Evolutionary conservation across 1,139 yeast species (phyloP).

Genomic region (Candida mesenterica): DNA sequence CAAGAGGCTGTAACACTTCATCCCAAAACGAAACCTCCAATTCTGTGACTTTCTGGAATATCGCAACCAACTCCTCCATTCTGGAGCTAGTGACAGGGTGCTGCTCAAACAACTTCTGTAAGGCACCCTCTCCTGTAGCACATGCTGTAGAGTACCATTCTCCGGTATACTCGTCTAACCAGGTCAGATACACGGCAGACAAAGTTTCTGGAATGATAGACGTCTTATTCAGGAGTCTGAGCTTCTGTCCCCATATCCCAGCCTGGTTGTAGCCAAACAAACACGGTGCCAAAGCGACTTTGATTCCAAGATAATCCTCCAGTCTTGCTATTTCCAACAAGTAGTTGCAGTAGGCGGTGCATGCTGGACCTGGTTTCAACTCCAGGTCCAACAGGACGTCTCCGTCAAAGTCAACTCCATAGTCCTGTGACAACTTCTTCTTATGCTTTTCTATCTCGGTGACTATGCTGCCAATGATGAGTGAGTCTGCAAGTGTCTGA

Average conservation of each 20-base stretch:
- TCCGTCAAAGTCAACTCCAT: conserved; percentile 45
- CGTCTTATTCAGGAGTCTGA: conserved; percentile 8
- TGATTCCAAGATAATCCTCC: conserved; percentile 62
- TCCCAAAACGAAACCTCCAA: conserved; percentile 70
- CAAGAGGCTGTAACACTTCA: conserved; percentile 24
- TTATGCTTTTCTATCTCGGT: conserved; percentile 59
- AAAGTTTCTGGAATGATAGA: conserved; percentile 15
- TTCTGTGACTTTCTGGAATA: conserved; percentile 56
- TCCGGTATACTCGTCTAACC: conserved; percentile 63
- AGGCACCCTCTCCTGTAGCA: conserved; percentile 40
- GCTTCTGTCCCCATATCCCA: conserved; percentile 17
- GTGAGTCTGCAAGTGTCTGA: conserved; percentile 51
- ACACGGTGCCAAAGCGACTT: conserved; percentile 74
- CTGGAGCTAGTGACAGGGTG: conserved; percentile 33
- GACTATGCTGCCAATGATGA: conserved; percentile 51
- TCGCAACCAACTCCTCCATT: conserved; percentile 52
- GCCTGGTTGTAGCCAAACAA: conserved; percentile 70
- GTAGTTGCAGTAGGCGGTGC: conserved; percentile 59
- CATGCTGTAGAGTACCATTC: conserved; percentile 58
- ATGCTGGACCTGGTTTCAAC: conserved; percentile 54
- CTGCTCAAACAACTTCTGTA: not conserved
- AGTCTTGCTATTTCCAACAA: conserved; percentile 51
- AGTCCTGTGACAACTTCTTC: conserved; percentile 43
- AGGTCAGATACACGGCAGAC: conserved; percentile 43
- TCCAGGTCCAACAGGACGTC: conserved; percentile 39